Percentiles rank a stretch among this genome's conserved stretches.
Evolutionary conservation across 257 asterid genomes (phyloP).

Genomic region (Marsdenia floribunda): DNA sequence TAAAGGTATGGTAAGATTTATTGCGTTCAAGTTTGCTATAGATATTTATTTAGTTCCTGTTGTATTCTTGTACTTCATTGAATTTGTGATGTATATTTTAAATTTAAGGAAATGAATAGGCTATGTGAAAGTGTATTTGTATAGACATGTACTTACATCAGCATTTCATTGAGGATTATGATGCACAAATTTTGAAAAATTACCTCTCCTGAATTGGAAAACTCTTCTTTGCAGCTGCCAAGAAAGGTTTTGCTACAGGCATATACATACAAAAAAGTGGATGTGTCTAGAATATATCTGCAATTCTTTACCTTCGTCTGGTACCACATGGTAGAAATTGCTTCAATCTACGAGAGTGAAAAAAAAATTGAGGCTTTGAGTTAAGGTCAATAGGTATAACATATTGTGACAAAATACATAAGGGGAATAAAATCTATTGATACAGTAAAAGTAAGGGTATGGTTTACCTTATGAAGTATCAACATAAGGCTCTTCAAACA

Average conservation of each 20-base stretch:
- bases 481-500: background rate
- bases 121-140: background rate
- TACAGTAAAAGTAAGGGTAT: background rate
- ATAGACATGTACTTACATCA: background rate
- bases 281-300: background rate
- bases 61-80: background rate
- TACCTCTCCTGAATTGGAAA: background rate
- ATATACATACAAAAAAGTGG: background rate
- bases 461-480: background rate
- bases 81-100: background rate
- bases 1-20: conserved; percentile 51
- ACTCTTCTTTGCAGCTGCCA: background rate
- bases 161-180: background rate
- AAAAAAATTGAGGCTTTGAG: background rate
- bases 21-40: background rate
- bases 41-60: background rate
- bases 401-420: background rate
- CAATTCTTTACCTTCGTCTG: background rate
- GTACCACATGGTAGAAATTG: background rate
- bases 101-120: background rate
- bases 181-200: background rate
- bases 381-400: background rate
- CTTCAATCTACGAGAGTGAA: background rate
- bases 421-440: background rate
- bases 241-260: background rate